phyloP scores from a whole-genome alignment of 2,329 filamentous ascomycete species.

The Pyrenochaeta sp. region DNA sequence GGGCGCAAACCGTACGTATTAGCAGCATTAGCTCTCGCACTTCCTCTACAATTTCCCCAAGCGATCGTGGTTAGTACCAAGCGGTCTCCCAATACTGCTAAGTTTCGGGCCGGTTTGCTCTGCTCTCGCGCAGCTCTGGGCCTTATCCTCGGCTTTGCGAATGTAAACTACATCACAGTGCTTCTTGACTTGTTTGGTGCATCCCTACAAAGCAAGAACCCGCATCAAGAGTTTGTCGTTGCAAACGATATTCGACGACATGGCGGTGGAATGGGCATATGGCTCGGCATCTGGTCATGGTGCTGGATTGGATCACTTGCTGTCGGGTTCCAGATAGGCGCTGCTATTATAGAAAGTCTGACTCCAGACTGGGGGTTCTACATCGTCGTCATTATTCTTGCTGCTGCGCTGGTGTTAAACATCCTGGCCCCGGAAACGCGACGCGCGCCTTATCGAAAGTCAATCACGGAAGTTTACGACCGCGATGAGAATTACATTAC shows the following conservation, averaged over 20 bases:
- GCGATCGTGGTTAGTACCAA: slow-evolving; percentile 69
- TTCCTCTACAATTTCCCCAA: slow-evolving; percentile 80
- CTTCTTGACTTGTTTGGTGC: slow-evolving; percentile 80
- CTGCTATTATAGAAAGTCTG: slow-evolving; percentile 69
- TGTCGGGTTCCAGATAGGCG: slow-evolving; percentile 76
- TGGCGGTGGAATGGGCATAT: slow-evolving; percentile 81
- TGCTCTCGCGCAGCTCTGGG: slow-evolving; percentile 72
- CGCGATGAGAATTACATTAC: slow-evolving; percentile 57
- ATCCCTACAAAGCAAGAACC: slow-evolving; percentile 74
- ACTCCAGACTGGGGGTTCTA: slow-evolving; percentile 80
- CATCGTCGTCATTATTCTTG: slow-evolving; percentile 73
- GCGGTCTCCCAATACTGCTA: slow-evolving; percentile 64
- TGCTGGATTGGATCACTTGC: slow-evolving; percentile 77
- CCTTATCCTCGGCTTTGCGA: slow-evolving; percentile 74
- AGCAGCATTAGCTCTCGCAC: slow-evolving; percentile 70
- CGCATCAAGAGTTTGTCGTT: slow-evolving; percentile 76
- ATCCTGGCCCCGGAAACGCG: slow-evolving; percentile 76
- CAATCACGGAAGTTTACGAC: slow-evolving; percentile 67
- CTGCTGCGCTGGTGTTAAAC: slow-evolving; percentile 72
- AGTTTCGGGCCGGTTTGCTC: slow-evolving; percentile 69
- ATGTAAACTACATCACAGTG: slow-evolving; percentile 78
- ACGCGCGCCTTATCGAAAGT: slow-evolving; percentile 72
- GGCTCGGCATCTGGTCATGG: slow-evolving; percentile 72
- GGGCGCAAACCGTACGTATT: slow-evolving; percentile 82
- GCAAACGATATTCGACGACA: slow-evolving; percentile 74